Conservation (phyloP, 2,329 filamentous ascomycete species). For the Aureobasidium subglaciale region DNA sequence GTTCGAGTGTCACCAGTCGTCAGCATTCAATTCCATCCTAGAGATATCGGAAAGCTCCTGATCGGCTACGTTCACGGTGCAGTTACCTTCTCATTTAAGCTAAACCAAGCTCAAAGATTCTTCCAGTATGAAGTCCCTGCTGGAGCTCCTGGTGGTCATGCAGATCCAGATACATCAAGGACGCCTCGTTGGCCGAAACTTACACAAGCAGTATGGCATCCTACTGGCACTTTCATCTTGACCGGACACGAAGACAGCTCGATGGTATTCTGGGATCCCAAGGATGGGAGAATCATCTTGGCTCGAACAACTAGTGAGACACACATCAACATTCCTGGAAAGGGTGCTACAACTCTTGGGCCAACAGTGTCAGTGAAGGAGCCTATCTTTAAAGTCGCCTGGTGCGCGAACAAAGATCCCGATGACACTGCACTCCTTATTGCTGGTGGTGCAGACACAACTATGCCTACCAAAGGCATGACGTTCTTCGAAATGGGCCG, state of each 20-base stretch:
- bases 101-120: constrained; percentile 68
- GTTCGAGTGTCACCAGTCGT: constrained; percentile 61
- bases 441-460: constrained; percentile 67
- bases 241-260: constrained; percentile 87
- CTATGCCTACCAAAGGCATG: constrained; percentile 64
- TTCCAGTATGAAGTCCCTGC: constrained; percentile 76
- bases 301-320: constrained; percentile 72
- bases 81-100: constrained; percentile 90
- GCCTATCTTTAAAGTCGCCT: constrained; percentile 71
- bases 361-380: constrained; percentile 56
- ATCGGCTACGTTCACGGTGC: constrained; percentile 88
- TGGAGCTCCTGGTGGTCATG: constrained; percentile 73
- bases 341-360: constrained; percentile 22
- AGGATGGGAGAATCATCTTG: constrained; percentile 76
- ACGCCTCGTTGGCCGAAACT: constrained; percentile 63
- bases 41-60: constrained; percentile 84
- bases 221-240: constrained; percentile 80
- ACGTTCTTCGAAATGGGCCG: constrained; percentile 84
- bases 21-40: constrained; percentile 75
- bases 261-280: constrained; percentile 88
- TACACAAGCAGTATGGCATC: constrained; percentile 87
- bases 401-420: constrained; percentile 91
- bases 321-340: constrained; percentile 60
- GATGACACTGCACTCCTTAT: constrained; percentile 88
- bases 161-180: constrained; percentile 56